These are phyloP conservation scores for Aspergillus bertholletiae DNA, from an alignment of 495 filamentous ascomycete genomes.

Conservation along the genomic window DNA sequence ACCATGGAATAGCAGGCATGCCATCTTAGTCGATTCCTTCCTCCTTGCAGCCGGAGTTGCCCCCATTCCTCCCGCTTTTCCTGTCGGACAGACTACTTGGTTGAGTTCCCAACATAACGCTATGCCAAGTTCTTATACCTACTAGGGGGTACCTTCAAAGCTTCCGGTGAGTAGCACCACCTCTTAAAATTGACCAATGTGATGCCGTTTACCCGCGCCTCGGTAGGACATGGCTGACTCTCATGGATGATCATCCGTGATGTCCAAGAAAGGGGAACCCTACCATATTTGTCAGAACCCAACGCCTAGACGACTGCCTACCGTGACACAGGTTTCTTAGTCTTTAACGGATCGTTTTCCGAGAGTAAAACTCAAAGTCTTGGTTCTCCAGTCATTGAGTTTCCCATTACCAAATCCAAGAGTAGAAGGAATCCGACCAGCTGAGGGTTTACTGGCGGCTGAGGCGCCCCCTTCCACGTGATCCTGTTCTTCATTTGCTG, in stretches of 20 bases:
- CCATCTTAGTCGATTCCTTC: background rate
- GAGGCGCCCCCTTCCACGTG: background rate
- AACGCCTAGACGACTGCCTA: background rate
- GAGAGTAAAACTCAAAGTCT: background rate
- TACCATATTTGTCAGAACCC: background rate
- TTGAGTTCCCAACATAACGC: background rate
- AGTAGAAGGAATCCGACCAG: background rate
- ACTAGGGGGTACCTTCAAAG: background rate
- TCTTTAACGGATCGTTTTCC: background rate
- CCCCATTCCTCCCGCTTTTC: background rate
- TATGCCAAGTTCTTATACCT: background rate
- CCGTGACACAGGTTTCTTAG: background rate
- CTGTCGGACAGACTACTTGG: background rate
- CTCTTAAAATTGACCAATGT: background rate
- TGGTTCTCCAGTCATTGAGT: background rate
- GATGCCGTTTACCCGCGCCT: background rate
- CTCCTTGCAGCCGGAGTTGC: background rate
- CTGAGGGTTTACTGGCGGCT: background rate
- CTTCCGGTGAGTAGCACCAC: background rate
- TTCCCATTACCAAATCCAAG: background rate
- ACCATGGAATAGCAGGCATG: background rate
- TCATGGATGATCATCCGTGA: background rate
- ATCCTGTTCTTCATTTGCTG: background rate
- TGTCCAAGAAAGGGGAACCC: background rate
- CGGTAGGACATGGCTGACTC: background rate